A percentile compares a stretch with the other conserved stretches of the same genome.
phyloP scores from a whole-genome alignment of 331 rosid genomes.

The Rhamnella rubrinervis region DNA sequence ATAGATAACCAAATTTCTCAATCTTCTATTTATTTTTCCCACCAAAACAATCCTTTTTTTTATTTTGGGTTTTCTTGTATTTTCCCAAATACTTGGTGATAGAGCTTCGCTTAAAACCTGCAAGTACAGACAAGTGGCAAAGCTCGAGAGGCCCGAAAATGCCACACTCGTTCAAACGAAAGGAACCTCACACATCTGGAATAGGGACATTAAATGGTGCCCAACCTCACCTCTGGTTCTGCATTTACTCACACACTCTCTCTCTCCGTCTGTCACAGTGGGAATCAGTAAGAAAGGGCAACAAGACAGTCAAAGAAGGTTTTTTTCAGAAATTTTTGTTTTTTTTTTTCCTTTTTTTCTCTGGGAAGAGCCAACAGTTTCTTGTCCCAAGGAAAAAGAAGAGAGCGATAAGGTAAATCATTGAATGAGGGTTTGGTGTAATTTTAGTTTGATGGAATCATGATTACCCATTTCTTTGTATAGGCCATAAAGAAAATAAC shows the following conservation, averaged over 20 bases:
- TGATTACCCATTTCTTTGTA: slow-evolving; percentile 31
- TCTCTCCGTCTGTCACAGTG: background rate
- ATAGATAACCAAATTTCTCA: slow-evolving; percentile 17
- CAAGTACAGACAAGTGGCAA: slow-evolving; percentile 53
- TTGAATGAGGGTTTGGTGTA: slow-evolving; percentile 15
- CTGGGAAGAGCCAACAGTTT: slow-evolving; percentile 35
- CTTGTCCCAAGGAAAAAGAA: slow-evolving; percentile 41
- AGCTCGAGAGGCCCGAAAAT: slow-evolving; percentile 26
- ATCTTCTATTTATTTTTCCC: background rate
- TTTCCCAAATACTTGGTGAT: slow-evolving; percentile 24
- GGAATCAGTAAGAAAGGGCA: too few relatives aligned
- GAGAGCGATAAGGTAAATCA: slow-evolving; percentile 27
- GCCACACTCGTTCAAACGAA: slow-evolving; percentile 14
- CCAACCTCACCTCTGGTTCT: slow-evolving; percentile 31
- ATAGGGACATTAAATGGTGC: slow-evolving; percentile 31
- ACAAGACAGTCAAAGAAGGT: too few relatives aligned
- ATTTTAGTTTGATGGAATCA: slow-evolving; percentile 21
- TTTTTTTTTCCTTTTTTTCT: background rate
- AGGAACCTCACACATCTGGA: slow-evolving; percentile 22
- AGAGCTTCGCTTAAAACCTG: slow-evolving; percentile 19
- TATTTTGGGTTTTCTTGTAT: background rate
- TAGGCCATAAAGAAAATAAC: background rate
- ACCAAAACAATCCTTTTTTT: background rate
- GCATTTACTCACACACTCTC: slow-evolving; percentile 26
- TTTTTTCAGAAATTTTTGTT: background rate